Evolutionary conservation across 495 filamentous ascomycete species (phyloP).

Genomic region (Cryomyces minteri): DNA sequence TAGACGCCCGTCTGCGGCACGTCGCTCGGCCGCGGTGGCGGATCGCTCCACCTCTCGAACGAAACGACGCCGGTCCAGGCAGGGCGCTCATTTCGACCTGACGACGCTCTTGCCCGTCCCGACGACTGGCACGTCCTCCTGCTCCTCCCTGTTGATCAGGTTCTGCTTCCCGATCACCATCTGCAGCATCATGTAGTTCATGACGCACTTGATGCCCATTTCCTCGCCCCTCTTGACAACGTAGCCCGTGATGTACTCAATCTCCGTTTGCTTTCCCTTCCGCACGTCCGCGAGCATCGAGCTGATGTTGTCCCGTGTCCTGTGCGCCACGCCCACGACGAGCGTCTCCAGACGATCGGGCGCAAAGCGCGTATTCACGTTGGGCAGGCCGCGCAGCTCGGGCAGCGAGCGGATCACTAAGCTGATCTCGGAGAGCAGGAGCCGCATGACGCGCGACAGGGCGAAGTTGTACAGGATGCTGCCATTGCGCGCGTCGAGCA

Average conservation of each 20-base stretch:
- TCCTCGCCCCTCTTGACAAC: slow-evolving; percentile 52
- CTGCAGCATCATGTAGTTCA: slow-evolving; percentile 51
- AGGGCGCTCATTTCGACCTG: too few relatives aligned
- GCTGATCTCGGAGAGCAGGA: slow-evolving; percentile 49
- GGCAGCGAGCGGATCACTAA: slow-evolving; percentile 43
- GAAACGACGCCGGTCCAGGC: too few relatives aligned
- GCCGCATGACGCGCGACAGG: slow-evolving; percentile 33
- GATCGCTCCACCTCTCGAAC: too few relatives aligned
- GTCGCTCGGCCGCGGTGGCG: too few relatives aligned
- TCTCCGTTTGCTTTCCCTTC: slow-evolving; percentile 45
- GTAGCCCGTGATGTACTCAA: slow-evolving; percentile 76
- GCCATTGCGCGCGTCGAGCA: slow-evolving; percentile 58
- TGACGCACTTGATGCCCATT: slow-evolving; percentile 39
- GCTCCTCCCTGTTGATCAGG: slow-evolving; percentile 21
- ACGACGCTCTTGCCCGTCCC: background rate
- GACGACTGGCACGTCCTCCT: slow-evolving; percentile 18
- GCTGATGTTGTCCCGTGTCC: slow-evolving; percentile 48
- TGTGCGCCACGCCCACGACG: slow-evolving; percentile 35
- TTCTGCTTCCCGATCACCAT: slow-evolving; percentile 34
- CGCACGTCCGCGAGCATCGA: slow-evolving; percentile 69
- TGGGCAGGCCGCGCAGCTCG: slow-evolving; percentile 46
- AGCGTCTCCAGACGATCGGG: slow-evolving; percentile 34
- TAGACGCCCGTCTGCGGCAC: too few relatives aligned
- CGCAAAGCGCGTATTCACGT: slow-evolving; percentile 34
- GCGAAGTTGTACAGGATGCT: slow-evolving; percentile 42